Evolutionary conservation across 192 early-diverging fungal species (phyloP), one percentile per base, ranked within the genome.

Genomic region (Spinellus fusiger): DNA sequence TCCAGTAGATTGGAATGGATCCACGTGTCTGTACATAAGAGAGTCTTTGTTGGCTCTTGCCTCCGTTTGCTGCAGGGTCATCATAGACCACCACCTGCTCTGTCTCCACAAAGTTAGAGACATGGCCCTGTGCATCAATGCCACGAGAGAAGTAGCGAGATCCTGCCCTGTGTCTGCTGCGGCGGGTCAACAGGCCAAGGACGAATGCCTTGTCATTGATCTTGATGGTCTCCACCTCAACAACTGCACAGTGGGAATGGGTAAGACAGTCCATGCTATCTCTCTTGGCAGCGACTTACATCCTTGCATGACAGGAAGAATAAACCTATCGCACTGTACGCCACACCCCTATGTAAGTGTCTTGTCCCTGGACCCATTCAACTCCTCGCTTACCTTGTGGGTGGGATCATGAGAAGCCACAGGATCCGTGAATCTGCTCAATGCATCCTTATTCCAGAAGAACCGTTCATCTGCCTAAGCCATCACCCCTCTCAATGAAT

Each of bases 21-120:
- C 97, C 97, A 58, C 95, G 85, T 23, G 89, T 91, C 66, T 99
- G 95, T 31, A 97, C 88, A 76, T 93, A 93, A 1, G 93, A 82
- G 61, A 88, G 53, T 28, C 18, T 12, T 10, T 44, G 13, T 10
- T n/a, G 18, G 10, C 40, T 81, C 64, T 23, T 73, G 71, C 53
- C 74, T 65, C 8, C 73, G 77, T 18, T 76, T 10, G 58, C 55
- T 49, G 65, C 54, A 56, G 67, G 66, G 10, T 75, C 73, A 26
- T 83, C 83, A 51, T 80, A 80, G 54, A 86, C 71, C 5, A 93
- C 80, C 49, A 98, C 76, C 78, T 97, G 95, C 68, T 99, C 95
- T 3, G 94, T 98, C 76, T 99, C 97, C 8, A 93, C 92, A 73
- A 84, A 97, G 73, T 99, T 99, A 35, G 97, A 90, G 31, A 97